Evolutionary conservation across 371 early-diverging fungal genomes (phyloP).

Genomic region (Fennellomyces sp.): DNA sequence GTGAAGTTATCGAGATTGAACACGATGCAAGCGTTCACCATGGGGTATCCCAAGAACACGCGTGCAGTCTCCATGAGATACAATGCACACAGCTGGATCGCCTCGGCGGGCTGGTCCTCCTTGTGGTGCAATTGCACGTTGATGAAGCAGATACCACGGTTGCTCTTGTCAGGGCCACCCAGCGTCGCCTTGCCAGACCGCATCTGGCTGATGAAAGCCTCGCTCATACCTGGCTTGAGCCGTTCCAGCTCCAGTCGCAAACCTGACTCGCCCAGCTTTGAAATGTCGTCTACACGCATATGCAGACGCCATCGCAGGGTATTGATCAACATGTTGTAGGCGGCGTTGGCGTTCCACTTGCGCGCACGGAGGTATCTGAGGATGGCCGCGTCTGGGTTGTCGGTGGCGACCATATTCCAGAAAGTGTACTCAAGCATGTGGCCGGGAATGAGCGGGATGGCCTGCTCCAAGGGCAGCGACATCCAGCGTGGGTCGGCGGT

Average conservation of each 20-base stretch:
- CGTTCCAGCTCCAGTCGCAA: conserved; percentile 42
- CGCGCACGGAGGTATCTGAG: conserved; percentile 80
- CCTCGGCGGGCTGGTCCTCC: conserved; percentile 56
- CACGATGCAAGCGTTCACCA: conserved; percentile 79
- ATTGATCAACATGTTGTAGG: conserved; percentile 63
- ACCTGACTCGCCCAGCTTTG: conserved; percentile 59
- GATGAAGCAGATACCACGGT: conserved; percentile 62
- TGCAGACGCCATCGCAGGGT: conserved; percentile 70
- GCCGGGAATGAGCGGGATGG: conserved; percentile 43
- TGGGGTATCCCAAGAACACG: conserved; percentile 68
- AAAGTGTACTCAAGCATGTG: conserved; percentile 39
- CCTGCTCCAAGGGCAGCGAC: conserved; percentile 38
- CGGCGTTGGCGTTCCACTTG: conserved; percentile 74
- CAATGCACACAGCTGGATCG: conserved; percentile 62
- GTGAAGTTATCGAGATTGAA: conserved; percentile 86
- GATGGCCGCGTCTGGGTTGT: conserved; percentile 69
- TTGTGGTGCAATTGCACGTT: conserved; percentile 62
- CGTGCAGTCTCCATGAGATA: conserved; percentile 86
- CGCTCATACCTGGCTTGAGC: conserved; percentile 45
- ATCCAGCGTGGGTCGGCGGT: conserved; percentile 46
- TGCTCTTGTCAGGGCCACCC: conserved; percentile 61
- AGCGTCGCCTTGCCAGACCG: conserved; percentile 58
- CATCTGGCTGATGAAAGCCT: conserved; percentile 48
- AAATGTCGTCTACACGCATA: conserved; percentile 58
- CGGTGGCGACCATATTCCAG: conserved; percentile 60